A percentile compares a stretch with the other conserved stretches of the same genome.
phyloP scores from a whole-genome alignment of 306 rosid species.

The Elaeagnus macrophylla region DNA sequence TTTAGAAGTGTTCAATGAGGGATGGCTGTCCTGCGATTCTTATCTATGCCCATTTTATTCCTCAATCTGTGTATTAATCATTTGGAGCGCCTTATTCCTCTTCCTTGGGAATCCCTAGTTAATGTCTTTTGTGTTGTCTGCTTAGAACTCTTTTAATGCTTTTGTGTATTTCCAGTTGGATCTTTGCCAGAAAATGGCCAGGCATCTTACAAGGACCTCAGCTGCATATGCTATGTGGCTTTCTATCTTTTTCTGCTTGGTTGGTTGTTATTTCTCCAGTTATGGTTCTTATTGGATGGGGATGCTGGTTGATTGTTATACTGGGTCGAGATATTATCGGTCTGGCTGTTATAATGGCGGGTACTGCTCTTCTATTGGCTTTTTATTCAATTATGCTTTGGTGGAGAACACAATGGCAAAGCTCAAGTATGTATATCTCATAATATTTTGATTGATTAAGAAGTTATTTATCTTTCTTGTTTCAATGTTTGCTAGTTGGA shows the following conservation, averaged over 20 bases:
- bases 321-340: slow-evolving; percentile 95
- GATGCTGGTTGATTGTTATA: slow-evolving; percentile 84
- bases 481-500: not conserved
- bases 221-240: slow-evolving; percentile 72
- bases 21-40: not conserved
- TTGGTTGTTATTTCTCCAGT: slow-evolving; percentile 77
- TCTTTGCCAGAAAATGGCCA: slow-evolving; percentile 99
- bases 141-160: not conserved
- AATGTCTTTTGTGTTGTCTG: not conserved
- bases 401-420: slow-evolving; percentile 99
- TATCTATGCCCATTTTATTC: not conserved
- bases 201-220: slow-evolving; percentile 87
- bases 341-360: slow-evolving; percentile 97
- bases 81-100: slow-evolving; percentile 1
- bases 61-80: not conserved
- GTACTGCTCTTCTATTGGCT: slow-evolving; percentile 92
- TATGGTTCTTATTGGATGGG: slow-evolving; percentile 77
- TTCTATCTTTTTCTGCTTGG: slow-evolving; percentile 88
- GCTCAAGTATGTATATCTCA: slow-evolving; percentile 76
- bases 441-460: not conserved
- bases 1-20: not conserved
- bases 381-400: slow-evolving; percentile 98
- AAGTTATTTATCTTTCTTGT: not conserved
- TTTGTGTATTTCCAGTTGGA: slow-evolving; percentile 61
- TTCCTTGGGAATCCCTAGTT: slow-evolving; percentile 1